phyloP scores from a whole-genome alignment of 345 rosid genomes.

The Linum usitatissimum region DNA sequence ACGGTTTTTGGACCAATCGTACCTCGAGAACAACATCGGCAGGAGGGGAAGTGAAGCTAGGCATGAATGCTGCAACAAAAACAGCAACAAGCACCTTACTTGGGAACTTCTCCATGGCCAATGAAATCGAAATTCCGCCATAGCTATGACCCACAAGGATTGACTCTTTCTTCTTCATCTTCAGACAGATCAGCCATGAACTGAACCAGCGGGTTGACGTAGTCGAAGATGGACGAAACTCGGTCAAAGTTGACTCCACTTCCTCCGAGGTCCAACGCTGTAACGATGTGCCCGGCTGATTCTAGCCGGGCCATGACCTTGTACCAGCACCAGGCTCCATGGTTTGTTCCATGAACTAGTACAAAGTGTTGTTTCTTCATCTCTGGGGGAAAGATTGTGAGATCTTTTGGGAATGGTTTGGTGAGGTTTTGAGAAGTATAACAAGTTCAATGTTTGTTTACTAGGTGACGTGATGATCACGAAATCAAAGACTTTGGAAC shows the following conservation, averaged over 20 bases:
- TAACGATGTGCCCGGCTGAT: constrained; percentile 10
- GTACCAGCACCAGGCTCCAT: constrained; percentile 23
- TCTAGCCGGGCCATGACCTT: constrained; percentile 8
- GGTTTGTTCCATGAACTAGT: constrained; percentile 7
- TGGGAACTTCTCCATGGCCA: constrained; percentile 11
- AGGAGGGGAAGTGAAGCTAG: background rate
- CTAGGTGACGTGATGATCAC: too few species aligned
- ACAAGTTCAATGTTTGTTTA: too few species aligned
- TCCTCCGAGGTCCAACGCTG: constrained; percentile 14
- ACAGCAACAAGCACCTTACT: constrained; percentile 9
- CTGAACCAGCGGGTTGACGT: constrained; percentile 5
- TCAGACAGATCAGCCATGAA: constrained; percentile 2
- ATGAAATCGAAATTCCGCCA: constrained; percentile 6
- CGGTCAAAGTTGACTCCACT: constrained; percentile 10
- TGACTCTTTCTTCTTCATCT: constrained; percentile 3
- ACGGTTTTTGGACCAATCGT: background rate
- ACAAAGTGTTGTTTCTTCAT: constrained; percentile 5
- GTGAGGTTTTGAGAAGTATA: background rate
- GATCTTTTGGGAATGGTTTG: background rate
- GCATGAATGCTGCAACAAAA: constrained; percentile 12
- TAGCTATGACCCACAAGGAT: constrained; percentile 13
- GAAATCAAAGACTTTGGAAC: too few species aligned
- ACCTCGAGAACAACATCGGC: background rate
- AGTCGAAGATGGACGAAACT: background rate
- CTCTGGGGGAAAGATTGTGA: too few species aligned